Evolutionary conservation across 2,329 filamentous ascomycete genomes (phyloP).

Genomic region (Exophiala alcalophila): DNA sequence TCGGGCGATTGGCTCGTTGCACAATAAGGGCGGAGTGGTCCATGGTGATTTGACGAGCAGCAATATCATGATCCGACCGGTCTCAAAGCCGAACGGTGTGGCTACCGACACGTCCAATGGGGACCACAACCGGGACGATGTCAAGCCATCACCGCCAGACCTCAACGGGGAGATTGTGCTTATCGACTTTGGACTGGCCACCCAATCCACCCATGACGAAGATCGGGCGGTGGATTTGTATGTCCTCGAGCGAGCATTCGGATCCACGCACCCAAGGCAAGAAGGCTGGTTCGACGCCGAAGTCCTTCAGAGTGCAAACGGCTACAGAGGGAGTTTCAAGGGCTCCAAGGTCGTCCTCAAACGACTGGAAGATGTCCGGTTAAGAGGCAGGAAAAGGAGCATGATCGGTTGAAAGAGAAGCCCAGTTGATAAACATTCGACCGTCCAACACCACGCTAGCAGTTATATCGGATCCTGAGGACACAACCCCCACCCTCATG

Average conservation of each 20-base stretch:
- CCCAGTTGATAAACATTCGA: constrained; percentile 2
- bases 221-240: constrained; percentile 95
- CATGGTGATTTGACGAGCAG: constrained; percentile 97
- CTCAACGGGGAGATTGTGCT: constrained; percentile 74
- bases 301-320: constrained; percentile 56
- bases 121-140: constrained; percentile 3
- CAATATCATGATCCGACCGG: constrained; percentile 78
- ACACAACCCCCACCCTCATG: constrained; percentile 5
- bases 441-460: constrained; percentile 25
- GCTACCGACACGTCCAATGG: constrained; percentile 25
- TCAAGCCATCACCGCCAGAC: constrained; percentile 23
- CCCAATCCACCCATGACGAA: constrained; percentile 77
- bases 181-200: constrained; percentile 92
- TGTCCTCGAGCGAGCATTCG: constrained; percentile 90
- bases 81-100: constrained; percentile 21
- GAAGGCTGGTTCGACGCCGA: constrained; percentile 68
- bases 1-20: constrained; percentile 68
- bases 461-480: constrained; percentile 1
- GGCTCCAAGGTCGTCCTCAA: constrained; percentile 71
- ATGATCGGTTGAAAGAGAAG: constrained; percentile 71
- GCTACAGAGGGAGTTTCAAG: constrained; percentile 72
- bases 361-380: constrained; percentile 83
- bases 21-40: constrained; percentile 80
- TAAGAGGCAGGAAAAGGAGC: constrained; percentile 92
- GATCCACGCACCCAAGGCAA: constrained; percentile 85